Percentiles rank a stretch among this genome's conserved stretches.
phyloP scores from a whole-genome alignment of 768 basidiomycete genomes.

The Ramaria sp. region DNA sequence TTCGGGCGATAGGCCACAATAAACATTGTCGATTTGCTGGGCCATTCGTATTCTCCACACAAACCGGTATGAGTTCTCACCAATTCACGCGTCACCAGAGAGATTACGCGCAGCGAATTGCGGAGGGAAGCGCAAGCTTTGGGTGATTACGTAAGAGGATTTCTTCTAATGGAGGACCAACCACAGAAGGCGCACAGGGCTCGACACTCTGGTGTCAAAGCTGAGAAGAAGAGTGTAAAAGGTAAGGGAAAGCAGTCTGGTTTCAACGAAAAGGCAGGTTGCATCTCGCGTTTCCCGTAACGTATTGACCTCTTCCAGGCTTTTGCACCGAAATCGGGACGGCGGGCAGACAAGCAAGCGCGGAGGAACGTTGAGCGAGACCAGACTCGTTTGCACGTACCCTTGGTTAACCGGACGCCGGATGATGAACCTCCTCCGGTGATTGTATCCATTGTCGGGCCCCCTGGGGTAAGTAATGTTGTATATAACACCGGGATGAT shows the following conservation, averaged over 20 bases:
- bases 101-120: too few species aligned
- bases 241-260: constrained; percentile 62
- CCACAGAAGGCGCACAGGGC: constrained; percentile 79
- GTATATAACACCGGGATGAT: not conserved
- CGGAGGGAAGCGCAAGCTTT: too few species aligned
- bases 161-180: constrained; percentile 49
- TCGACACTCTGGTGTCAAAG: constrained; percentile 58
- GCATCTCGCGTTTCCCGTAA: not conserved
- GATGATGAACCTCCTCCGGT: constrained; percentile 87
- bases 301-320: constrained; percentile 39
- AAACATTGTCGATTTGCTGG: constrained; percentile 82
- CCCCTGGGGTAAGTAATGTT: constrained; percentile 55
- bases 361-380: constrained; percentile 87
- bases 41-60: constrained; percentile 30
- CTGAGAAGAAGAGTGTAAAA: constrained; percentile 63
- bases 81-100: too few species aligned
- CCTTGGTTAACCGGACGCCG: constrained; percentile 89
- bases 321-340: constrained; percentile 86
- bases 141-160: too few species aligned
- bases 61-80: too few species aligned
- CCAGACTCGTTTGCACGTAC: constrained; percentile 92
- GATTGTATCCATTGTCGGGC: constrained; percentile 90
- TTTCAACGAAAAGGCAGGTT: constrained; percentile 81
- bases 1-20: constrained; percentile 59
- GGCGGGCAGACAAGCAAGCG: constrained; percentile 80